Evolutionary conservation across 148 eudicot genomes (phyloP).

Genomic region (Beta vulgaris): DNA sequence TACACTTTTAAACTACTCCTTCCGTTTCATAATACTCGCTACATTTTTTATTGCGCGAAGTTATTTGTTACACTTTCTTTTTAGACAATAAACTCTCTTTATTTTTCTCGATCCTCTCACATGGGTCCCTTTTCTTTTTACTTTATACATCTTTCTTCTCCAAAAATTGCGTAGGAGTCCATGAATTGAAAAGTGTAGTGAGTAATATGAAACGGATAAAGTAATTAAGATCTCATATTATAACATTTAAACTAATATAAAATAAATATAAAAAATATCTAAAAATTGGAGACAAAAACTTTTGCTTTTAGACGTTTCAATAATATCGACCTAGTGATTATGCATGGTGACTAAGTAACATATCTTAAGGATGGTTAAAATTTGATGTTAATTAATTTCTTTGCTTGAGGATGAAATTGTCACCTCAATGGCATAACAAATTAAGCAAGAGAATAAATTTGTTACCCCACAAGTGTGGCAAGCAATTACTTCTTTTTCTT

Average conservation of each 20-base stretch:
- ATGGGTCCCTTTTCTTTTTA: too few relatives aligned
- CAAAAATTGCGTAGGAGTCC: too few relatives aligned
- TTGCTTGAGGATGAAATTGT: constrained; percentile 34
- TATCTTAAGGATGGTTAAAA: constrained; percentile 15
- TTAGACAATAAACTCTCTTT: too few relatives aligned
- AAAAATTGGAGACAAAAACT: constrained; percentile 6
- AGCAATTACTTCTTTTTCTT: constrained; percentile 27
- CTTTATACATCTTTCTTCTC: too few relatives aligned
- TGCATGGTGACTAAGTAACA: constrained; percentile 32
- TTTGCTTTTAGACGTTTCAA: constrained; percentile 23
- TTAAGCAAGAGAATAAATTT: constrained; percentile 27
- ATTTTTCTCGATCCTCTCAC: too few relatives aligned
- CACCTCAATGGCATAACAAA: constrained; percentile 20
- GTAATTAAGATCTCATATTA: too few relatives aligned
- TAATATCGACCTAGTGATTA: constrained; percentile 27
- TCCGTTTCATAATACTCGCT: too few relatives aligned
- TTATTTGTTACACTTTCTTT: too few relatives aligned
- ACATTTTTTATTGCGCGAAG: too few relatives aligned
- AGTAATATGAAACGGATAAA: too few relatives aligned
- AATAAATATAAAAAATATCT: neutral
- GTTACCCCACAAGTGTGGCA: constrained; percentile 38
- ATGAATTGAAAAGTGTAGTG: too few relatives aligned
- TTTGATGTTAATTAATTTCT: constrained; percentile 21
- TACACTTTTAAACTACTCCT: neutral
- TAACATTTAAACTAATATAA: neutral